A percentile compares a stretch with the other conserved stretches of the same genome.
phyloP scores from a whole-genome alignment of 805 yeast genomes.

The Ogataea zsoltii region DNA sequence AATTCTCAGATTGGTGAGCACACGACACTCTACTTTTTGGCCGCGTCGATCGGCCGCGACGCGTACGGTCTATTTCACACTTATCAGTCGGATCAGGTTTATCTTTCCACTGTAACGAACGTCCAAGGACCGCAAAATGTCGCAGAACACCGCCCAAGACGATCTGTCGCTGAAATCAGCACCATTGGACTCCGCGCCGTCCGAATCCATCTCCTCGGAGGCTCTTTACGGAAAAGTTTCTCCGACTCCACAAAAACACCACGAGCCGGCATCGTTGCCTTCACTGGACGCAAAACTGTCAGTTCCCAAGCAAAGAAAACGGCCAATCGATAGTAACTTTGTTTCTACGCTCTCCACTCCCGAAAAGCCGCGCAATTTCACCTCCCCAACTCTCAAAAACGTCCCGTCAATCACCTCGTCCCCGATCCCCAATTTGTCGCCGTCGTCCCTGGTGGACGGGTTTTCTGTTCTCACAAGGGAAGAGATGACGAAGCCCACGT shows the following conservation, averaged over 20 bases:
- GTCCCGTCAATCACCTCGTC: slow-evolving; percentile 22
- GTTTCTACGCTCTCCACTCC: slow-evolving; percentile 17
- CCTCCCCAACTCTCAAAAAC: slow-evolving; percentile 23
- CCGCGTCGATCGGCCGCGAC: slow-evolving; percentile 9
- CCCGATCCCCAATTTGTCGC: slow-evolving; percentile 29
- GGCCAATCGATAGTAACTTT: neutral
- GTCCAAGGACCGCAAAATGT: too few species aligned
- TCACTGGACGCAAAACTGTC: slow-evolving; percentile 18
- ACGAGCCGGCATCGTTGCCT: slow-evolving; percentile 20
- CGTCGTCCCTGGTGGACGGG: slow-evolving; percentile 5
- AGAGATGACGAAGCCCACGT: slow-evolving; percentile 11
- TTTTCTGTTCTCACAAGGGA: slow-evolving; percentile 8
- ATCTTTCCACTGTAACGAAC: too few species aligned
- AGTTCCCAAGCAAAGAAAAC: slow-evolving; percentile 25
- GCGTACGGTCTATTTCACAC: neutral
- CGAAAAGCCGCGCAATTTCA: slow-evolving; percentile 21
- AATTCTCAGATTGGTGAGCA: slow-evolving; percentile 5
- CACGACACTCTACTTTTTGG: slow-evolving; percentile 1
- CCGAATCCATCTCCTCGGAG: slow-evolving; percentile 8
- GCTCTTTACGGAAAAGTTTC: slow-evolving; percentile 24
- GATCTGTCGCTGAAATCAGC: too few species aligned
- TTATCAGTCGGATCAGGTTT: too few species aligned
- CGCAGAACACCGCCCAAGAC: too few species aligned
- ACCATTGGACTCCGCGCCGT: too few species aligned
- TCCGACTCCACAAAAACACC: slow-evolving; percentile 30